A percentile compares a stretch with the other conserved stretches of the same genome.
These are phyloP conservation scores for Didymella sp. DNA, from an alignment of 2,329 filamentous ascomycete species.

Conservation along the genomic window DNA sequence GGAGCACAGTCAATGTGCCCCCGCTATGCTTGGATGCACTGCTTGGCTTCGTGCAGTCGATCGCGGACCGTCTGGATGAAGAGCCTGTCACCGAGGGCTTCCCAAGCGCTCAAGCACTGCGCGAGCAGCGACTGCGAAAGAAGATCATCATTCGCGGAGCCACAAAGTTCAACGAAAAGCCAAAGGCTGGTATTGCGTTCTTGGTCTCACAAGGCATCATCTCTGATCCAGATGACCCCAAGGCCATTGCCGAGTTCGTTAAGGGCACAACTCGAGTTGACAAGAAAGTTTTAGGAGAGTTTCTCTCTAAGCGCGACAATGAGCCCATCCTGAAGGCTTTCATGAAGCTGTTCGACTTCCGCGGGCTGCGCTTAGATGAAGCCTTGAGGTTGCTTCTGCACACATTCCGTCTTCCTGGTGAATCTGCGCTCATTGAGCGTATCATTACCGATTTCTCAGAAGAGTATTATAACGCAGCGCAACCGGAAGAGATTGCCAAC, in stretches of 20 bases:
- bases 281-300: constrained; percentile 91
- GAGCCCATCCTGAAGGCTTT: constrained; percentile 85
- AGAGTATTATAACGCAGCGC: constrained; percentile 76
- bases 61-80: constrained; percentile 84
- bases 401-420: constrained; percentile 90
- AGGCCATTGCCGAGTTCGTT: constrained; percentile 83
- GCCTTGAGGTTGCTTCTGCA: constrained; percentile 86
- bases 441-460: constrained; percentile 88
- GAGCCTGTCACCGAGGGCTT: constrained; percentile 68
- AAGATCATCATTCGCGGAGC: constrained; percentile 87
- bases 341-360: constrained; percentile 86
- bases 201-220: constrained; percentile 88
- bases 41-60: constrained; percentile 87
- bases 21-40: constrained; percentile 92
- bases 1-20: constrained; percentile 98
- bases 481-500: constrained; percentile 77
- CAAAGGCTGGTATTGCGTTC: constrained; percentile 86
- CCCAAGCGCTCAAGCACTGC: constrained; percentile 69
- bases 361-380: constrained; percentile 85
- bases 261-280: constrained; percentile 87
- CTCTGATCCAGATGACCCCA: constrained; percentile 72
- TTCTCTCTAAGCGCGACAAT: constrained; percentile 87
- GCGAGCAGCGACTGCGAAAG: constrained; percentile 78
- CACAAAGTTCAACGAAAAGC: constrained; percentile 92
- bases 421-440: constrained; percentile 89